Conservation (phyloP, 371 early-diverging fungal species). For the Dinochytrium kinnereticum region DNA sequence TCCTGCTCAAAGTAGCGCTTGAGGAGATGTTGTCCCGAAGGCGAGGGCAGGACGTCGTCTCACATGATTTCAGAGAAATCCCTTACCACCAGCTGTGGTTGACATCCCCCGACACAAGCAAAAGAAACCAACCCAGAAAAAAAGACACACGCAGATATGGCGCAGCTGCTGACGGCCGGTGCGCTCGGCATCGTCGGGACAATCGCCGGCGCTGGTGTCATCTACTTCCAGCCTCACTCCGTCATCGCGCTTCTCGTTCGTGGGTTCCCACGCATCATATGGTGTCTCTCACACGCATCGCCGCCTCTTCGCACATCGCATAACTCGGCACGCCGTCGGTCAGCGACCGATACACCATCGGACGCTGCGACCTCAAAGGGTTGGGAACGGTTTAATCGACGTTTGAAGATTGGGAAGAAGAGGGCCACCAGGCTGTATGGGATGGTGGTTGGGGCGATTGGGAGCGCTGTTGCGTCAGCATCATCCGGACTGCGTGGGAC, state of each 20-base stretch:
- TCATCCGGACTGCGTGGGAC: neutral
- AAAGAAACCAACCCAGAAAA: neutral
- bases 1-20: too few species aligned
- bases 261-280: conserved; percentile 2
- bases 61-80: too few species aligned
- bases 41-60: too few species aligned
- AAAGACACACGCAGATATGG: neutral
- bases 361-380: neutral
- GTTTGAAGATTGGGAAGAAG: neutral
- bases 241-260: conserved; percentile 5
- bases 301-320: neutral
- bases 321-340: neutral
- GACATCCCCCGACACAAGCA: neutral
- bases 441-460: neutral
- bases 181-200: conserved; percentile 1
- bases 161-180: neutral
- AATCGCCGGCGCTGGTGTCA: conserved; percentile 6
- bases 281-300: conserved; percentile 8
- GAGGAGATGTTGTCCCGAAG: too few species aligned
- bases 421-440: neutral
- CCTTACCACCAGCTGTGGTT: neutral
- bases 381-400: neutral
- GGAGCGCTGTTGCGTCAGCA: conserved; percentile 8
- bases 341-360: neutral
- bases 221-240: conserved; percentile 12